Conservation (phyloP, 2,329 filamentous ascomycete genomes). For the Dichotomopilus funicola region DNA sequence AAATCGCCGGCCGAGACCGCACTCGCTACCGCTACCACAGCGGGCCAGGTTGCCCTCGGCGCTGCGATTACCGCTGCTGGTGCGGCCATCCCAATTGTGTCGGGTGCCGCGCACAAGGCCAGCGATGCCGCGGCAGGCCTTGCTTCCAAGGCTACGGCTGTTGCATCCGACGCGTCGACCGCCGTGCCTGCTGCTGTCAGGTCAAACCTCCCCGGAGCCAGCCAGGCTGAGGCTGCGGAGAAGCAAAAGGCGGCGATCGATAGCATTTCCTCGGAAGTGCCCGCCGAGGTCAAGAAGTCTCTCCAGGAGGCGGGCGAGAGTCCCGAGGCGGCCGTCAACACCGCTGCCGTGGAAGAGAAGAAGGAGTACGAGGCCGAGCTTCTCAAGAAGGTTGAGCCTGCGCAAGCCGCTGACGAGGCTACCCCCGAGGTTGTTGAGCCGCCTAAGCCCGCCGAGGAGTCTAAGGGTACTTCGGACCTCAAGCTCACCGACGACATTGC, state of each 20-base stretch:
- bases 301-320: conserved; percentile 36
- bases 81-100: conserved; percentile 30
- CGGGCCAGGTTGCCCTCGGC: conserved; percentile 34
- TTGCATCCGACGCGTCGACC: conserved; percentile 35
- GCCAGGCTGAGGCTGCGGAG: conserved; percentile 37
- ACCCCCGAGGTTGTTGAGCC: conserved; percentile 3
- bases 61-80: conserved; percentile 26
- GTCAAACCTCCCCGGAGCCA: conserved; percentile 42
- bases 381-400: conserved; percentile 52
- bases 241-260: conserved; percentile 12
- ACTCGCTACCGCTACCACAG: conserved; percentile 37
- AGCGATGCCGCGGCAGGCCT: conserved; percentile 4
- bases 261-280: conserved; percentile 15
- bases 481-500: conserved; percentile 14
- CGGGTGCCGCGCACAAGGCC: conserved; percentile 8
- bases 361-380: conserved; percentile 67
- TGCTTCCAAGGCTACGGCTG: conserved; percentile 14
- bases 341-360: conserved; percentile 67
- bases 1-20: conserved; percentile 37
- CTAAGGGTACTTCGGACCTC: conserved; percentile 5
- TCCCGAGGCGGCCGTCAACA: conserved; percentile 66
- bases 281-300: conserved; percentile 22
- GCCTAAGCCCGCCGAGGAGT: neutral
- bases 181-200: conserved; percentile 50
- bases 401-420: conserved; percentile 2